Evolutionary conservation across 345 rosid genomes (phyloP), one percentile per base, ranked within the genome.

Genomic region (Hibiscus syriacus): DNA sequence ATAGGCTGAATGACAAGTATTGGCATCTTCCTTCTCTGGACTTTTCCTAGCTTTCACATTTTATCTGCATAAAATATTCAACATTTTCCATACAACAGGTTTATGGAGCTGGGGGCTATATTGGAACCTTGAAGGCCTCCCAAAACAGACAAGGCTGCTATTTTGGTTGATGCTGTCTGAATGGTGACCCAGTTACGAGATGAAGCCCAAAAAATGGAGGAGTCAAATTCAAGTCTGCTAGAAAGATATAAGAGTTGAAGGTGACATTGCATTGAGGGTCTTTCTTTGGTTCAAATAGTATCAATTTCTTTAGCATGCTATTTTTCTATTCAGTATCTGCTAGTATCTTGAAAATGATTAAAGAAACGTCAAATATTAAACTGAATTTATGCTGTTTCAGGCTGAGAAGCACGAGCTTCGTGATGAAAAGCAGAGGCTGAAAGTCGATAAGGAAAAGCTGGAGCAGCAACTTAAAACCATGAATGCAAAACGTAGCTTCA

Each of bases 91-190:
- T 12, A 49, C 50, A 43, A 72, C 71, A 94, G 99, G 92, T 94
- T 91, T 85, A 19, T 81, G 86, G 99, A 91, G 61, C 76, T 94
- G 86, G 86, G 90, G 64, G 64, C 87, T 66, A 86, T 89, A 68
- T 72, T 90, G 82, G 90, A 89, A 77, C 92, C 97, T 71, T 96
- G 92, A 71, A 87, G 83, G 77, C 86, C 97, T 77, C 97, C 94
- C 25, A 93, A 93, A 78, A 81, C 90, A 16, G 98, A 93, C 79
- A 93, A 90, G 85, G 84, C 94, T 66, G 96, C 96, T 36, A 80
- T 93, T 80, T 77, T 90, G 82, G 69, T 87, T 9, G 88, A 87
- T 74, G 97, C 94, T 41, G 84, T 81, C 11, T 85, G 96, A 53
- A 82, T 86, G 92, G 96, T 93, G 69, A 83, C 82, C 64, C 97